Conservation (phyloP, 2,329 filamentous ascomycete species). For the Clarireedia paspali region DNA sequence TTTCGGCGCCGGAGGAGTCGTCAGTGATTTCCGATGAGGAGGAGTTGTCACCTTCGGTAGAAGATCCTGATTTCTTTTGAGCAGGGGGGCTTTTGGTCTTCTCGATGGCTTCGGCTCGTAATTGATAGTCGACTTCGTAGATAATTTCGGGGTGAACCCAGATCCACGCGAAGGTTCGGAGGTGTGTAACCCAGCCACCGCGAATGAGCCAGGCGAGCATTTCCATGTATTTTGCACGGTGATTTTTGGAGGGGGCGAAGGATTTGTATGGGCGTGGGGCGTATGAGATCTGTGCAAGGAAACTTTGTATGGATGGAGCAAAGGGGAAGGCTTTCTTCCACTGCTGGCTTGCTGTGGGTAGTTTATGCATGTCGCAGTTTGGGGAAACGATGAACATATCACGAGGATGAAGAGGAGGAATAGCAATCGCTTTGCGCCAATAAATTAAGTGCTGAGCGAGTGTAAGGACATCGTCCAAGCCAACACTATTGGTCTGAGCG, state of each 20-base stretch:
- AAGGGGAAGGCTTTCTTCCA: slow-evolving; percentile 79
- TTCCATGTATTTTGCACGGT: slow-evolving; percentile 78
- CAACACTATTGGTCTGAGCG: slow-evolving; percentile 62
- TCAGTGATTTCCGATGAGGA: slow-evolving; percentile 9
- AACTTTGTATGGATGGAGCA: slow-evolving; percentile 73
- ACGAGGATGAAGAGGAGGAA: slow-evolving; percentile 80
- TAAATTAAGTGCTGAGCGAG: slow-evolving; percentile 92
- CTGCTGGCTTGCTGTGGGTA: slow-evolving; percentile 59
- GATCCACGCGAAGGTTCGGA: slow-evolving; percentile 87
- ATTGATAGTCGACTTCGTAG: slow-evolving; percentile 66
- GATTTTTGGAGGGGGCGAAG: slow-evolving; percentile 79
- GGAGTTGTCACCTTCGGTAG: slow-evolving; percentile 3
- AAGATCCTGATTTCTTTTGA: slow-evolving; percentile 10
- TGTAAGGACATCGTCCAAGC: slow-evolving; percentile 72
- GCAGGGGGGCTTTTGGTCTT: slow-evolving; percentile 27
- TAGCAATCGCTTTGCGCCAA: slow-evolving; percentile 87
- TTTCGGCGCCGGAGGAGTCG: not conserved
- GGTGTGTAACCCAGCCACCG: slow-evolving; percentile 86
- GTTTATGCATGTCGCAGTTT: slow-evolving; percentile 69
- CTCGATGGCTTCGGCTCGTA: slow-evolving; percentile 48
- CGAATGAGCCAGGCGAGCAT: slow-evolving; percentile 92
- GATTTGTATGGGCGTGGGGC: slow-evolving; percentile 75
- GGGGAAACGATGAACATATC: slow-evolving; percentile 90
- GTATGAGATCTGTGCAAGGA: slow-evolving; percentile 75
- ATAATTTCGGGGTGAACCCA: slow-evolving; percentile 77